A percentile compares a stretch with the other conserved stretches of the same genome.
Evolutionary conservation across 768 basidiomycete genomes (phyloP).

Genomic region (Collybiopsis confluens): DNA sequence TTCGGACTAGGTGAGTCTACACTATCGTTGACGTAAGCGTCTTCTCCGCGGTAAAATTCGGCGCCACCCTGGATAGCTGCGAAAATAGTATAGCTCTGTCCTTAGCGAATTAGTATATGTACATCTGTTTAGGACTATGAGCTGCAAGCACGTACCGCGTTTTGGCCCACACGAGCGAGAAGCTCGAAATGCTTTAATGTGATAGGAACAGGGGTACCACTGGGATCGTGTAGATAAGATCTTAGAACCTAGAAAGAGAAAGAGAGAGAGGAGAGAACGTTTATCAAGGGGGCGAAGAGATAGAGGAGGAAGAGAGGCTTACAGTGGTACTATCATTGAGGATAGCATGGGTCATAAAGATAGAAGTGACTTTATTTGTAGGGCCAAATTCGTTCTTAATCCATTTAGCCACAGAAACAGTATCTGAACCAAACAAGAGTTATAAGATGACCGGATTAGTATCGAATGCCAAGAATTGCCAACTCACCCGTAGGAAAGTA

Average conservation of each 20-base stretch:
- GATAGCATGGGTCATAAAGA: slow-evolving; percentile 71
- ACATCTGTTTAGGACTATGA: not conserved
- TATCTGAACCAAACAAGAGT: slow-evolving; percentile 35
- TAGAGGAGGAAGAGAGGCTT: slow-evolving; percentile 15
- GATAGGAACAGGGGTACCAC: slow-evolving; percentile 49
- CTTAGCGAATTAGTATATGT: not conserved
- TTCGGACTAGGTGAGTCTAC: not conserved
- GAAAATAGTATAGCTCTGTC: slow-evolving; percentile 50
- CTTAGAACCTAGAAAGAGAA: slow-evolving; percentile 52
- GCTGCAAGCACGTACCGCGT: slow-evolving; percentile 40
- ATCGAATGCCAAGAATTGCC: not conserved
- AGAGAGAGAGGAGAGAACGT: not conserved
- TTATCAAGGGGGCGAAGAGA: not conserved
- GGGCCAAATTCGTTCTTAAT: slow-evolving; percentile 52
- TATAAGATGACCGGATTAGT: slow-evolving; percentile 6
- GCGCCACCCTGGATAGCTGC: slow-evolving; percentile 61
- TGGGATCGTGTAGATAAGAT: slow-evolving; percentile 31
- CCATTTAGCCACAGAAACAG: slow-evolving; percentile 57
- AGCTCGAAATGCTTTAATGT: slow-evolving; percentile 75
- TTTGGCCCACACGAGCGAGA: slow-evolving; percentile 62
- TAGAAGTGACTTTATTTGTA: slow-evolving; percentile 53
- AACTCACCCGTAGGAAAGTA: slow-evolving; percentile 56
- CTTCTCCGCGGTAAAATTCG: slow-evolving; percentile 66
- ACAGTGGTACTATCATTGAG: slow-evolving; percentile 57
- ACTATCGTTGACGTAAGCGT: slow-evolving; percentile 49